Evolutionary conservation across 2,329 filamentous ascomycete species (phyloP), one percentile per base, ranked within the genome.

Genomic region (Dactylonectria macrodidyma): DNA sequence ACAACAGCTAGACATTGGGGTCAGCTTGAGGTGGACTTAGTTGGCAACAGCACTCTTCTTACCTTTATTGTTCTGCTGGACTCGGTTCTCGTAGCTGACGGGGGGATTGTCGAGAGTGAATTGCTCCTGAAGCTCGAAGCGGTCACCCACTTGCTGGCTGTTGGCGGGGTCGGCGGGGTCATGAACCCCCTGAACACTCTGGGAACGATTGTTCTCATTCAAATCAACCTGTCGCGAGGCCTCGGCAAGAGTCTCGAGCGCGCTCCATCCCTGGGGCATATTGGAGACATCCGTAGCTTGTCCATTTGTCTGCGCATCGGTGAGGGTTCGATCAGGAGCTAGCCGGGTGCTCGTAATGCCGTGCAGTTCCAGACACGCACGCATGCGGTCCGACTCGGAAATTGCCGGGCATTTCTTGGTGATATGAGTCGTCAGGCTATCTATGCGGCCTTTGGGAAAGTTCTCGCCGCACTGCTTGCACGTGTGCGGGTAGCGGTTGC

Each of bases 401-500:
- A 97, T 91, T 61, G 92, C 92, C 47, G 93, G 93, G 79, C 95
- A 98, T 85, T 93, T 94, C 80, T 95, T 96, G 60, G 93, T 91
- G 63, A 97, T 87, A 78, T 98, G 95, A 69, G 88, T 91, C 50
- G 90, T 92, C 68, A 98, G 83, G 75, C 90, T 93, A 77, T 98
- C 95, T 76, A 94, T 92, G 69, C 95, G 90, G 68, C 95, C 95
- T 79, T 97, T 97, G 70, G 94, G 93, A 71, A 97, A 97, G 80
- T 93, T 92, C 81, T 96, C 93, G 73, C 94, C 94, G 80, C 94
- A 97, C 72, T 91, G 88, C 81, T 93, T 95, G 88, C 95, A 97
- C 12, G 93, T 96, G 78, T 97, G 94, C 75, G 94, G 91, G 78
- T 98, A 98, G 66, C 95, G 90, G 81, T 97, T 97, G 84, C 93